Evolutionary conservation across 2,329 filamentous ascomycete species (phyloP), one percentile per base, ranked within the genome.

Genomic region (Penicillium sp.): DNA sequence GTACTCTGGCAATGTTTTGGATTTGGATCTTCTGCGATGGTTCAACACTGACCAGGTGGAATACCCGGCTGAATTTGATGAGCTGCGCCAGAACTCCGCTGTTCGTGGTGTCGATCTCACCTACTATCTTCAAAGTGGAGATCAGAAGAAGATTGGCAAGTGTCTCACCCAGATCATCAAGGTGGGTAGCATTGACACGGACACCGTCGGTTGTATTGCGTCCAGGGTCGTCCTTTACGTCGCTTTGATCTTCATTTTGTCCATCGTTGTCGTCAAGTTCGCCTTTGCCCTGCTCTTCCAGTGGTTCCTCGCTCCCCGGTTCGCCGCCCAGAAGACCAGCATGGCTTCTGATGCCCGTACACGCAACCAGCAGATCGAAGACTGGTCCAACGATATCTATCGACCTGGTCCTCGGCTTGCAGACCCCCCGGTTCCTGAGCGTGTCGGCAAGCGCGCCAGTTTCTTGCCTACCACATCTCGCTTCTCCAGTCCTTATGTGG

Each of bases 331-430:
- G 53, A 97, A 92, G 79, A 96, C 94, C 0, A 94, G 92, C 2
- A 89, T 96, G 76, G 88, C 88, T 17, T 88, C 89, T 5, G 88
- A 95, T 75, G 87, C 89, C 67, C 93, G 94, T 76, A 90, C 93
- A 79, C 89, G 95, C 62, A 90, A 93, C 69, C 88, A 90, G 70
- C 93, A 98, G 80, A 99, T 99, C 67, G 95, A 99, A 77, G 94
- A 97, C 72, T 99, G 95, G 95, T 90, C 90, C 15, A 92, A 98
- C 67, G 95, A 99, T 73, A 99, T 99, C 71, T 98, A 99, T 78
- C 91, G 93, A 47, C 91, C 94, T 3, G 92, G 93, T 26, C 89
- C 90, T 58, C 91, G 93, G 68, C 84, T 97, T 66, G 86, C 89
- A 3, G 95, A 97, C 70, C 81, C 90, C 45, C 86, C 87, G 61